These are phyloP conservation scores for Aureobasidium sp. DNA, from an alignment of 2,329 filamentous ascomycete species.

Conservation along the genomic window DNA sequence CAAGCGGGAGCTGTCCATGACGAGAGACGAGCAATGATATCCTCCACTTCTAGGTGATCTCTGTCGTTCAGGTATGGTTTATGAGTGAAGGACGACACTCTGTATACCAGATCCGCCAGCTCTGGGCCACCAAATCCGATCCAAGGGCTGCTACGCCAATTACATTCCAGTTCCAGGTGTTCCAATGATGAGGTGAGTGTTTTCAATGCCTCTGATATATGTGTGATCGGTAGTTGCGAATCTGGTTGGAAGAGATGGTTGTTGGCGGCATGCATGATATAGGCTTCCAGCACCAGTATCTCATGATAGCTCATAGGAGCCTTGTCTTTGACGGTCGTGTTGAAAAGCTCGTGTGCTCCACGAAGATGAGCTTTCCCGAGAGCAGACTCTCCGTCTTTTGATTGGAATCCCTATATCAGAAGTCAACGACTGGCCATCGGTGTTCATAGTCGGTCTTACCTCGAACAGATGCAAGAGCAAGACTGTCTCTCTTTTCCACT, in stretches of 20 bases:
- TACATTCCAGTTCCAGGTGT: not conserved
- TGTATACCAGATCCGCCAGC: not conserved
- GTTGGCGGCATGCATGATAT: slow-evolving; percentile 15
- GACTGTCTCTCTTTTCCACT: slow-evolving; percentile 16
- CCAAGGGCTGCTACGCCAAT: slow-evolving; percentile 11
- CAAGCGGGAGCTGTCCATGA: not conserved
- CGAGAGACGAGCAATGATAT: not conserved
- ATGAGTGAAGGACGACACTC: slow-evolving; percentile 7
- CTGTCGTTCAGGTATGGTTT: not conserved
- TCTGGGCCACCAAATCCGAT: not conserved
- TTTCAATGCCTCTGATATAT: not conserved
- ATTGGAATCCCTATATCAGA: slow-evolving; percentile 1
- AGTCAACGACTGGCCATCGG: not conserved
- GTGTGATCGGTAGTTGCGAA: slow-evolving; percentile 12
- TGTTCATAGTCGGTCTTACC: not conserved
- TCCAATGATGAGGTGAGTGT: not conserved
- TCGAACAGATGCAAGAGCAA: slow-evolving; percentile 17
- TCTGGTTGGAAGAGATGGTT: slow-evolving; percentile 16
- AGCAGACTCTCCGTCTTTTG: not conserved
- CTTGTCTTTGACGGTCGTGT: not conserved
- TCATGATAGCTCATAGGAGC: slow-evolving; percentile 11
- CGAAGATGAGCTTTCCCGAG: slow-evolving; percentile 12
- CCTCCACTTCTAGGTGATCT: not conserved
- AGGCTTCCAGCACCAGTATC: slow-evolving; percentile 17
- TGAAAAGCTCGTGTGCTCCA: slow-evolving; percentile 15